Evolutionary conservation across 805 yeast genomes (phyloP), one percentile per base, ranked within the genome.

Genomic region (Candida caryicola): DNA sequence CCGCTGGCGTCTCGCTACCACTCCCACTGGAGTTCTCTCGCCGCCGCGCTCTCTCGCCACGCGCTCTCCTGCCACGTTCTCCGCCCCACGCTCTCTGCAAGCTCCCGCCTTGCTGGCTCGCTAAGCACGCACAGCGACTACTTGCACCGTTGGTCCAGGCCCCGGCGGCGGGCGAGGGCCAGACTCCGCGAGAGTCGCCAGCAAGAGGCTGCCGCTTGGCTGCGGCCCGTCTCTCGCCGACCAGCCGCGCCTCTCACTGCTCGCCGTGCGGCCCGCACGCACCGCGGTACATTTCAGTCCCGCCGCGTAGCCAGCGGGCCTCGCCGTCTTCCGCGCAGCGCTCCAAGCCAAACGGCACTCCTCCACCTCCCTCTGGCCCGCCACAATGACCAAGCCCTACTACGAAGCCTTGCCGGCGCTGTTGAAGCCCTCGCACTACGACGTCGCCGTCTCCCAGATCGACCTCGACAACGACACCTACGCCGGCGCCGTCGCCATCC

Each of bases 391-490:
- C 18, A 37, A 40, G 14, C 59, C 59, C 1, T 66, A 66, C 49
- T 68, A 68, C 46, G 67, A 67, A 44, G 71, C 79, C 4, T 76
- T 80, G 44, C 95, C 86, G 50, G 67, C 69, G 34, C 67, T 74
- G 37, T 83, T 89, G 44, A 73, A 73, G 42, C 97, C 99, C 25
- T 50, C 66, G 25, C 85, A 85, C 61, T 91, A 93, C 58, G 76
- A 79, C 38, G 59, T 93, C 13, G 41, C 62, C 23, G 72, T 79
- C 14, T 64, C 80, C 37, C 82, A 80, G 51, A 88, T 95, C 27
- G 75, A 81, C 50, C 59, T 70, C 19, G 59, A 50, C 5, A 60
- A 61, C 25, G 72, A 70, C 46, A 55, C 70, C 1, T 81, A 73
- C 51, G 51, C 50, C 2, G 86, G 85, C 5, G 44, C 44, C 3